These are phyloP conservation scores for Xanthoceras sorbifolium DNA, from an alignment of 345 rosid genomes.

Conservation along the genomic window DNA sequence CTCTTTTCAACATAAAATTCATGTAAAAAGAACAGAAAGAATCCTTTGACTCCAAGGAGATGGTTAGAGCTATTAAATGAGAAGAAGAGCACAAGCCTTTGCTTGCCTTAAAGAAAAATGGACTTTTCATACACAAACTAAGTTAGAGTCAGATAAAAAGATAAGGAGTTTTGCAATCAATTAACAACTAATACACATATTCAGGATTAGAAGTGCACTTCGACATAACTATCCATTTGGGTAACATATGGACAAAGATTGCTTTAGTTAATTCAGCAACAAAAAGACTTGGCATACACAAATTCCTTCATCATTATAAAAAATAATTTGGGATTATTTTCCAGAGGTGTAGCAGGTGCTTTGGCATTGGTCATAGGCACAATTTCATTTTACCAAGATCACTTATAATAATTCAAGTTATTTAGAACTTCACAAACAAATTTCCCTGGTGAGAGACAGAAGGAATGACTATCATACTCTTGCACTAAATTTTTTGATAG, in stretches of 20 bases:
- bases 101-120: background rate
- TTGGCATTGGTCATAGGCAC: background rate
- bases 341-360: background rate
- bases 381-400: background rate
- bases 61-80: background rate
- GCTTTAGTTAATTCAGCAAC: background rate
- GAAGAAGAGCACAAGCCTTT: background rate
- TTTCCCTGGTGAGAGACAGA: background rate
- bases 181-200: background rate
- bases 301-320: background rate
- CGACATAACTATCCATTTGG: background rate
- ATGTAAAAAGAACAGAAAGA: background rate
- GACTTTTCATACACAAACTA: background rate
- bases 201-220: background rate
- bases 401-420: background rate
- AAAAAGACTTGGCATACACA: background rate
- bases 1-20: background rate
- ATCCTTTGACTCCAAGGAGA: background rate
- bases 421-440: slow-evolving; percentile 6
- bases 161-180: background rate
- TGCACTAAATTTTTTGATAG: background rate
- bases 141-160: background rate
- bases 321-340: background rate
- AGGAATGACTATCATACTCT: background rate
- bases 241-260: background rate